Evolutionary conservation across 140 eudicot species (phyloP).

Genomic region (Stevia rebaudiana): DNA sequence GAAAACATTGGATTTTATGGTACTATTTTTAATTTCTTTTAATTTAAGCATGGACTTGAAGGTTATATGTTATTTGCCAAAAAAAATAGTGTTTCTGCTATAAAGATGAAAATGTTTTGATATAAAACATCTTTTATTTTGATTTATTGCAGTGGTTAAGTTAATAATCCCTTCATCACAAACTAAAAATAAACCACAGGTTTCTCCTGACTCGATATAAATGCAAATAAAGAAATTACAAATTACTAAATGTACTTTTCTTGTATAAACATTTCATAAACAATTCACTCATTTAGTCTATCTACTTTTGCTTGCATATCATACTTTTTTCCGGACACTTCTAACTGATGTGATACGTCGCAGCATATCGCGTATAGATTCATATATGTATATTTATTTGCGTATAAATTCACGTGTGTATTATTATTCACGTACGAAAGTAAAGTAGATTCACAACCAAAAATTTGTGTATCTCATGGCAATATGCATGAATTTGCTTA

Average conservation of each 20-base stretch:
- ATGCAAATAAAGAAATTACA: neutral
- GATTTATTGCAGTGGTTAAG: neutral
- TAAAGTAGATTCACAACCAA: neutral
- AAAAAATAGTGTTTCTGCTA: neutral
- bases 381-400: neutral
- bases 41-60: neutral
- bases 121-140: neutral
- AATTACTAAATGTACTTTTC: neutral
- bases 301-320: neutral
- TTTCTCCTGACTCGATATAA: no score
- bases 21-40: neutral
- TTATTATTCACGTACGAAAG: no score
- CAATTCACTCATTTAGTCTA: no score
- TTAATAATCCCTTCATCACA: neutral
- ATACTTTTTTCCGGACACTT: neutral
- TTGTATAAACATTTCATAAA: no score
- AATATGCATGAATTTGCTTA: neutral
- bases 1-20: no score
- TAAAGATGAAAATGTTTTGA: neutral
- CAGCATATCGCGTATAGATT: neutral
- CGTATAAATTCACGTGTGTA: no score
- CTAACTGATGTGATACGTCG: neutral
- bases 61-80: conserved; percentile 5
- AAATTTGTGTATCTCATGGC: neutral
- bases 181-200: no score